A percentile compares a stretch with the other conserved stretches of the same genome.
These are phyloP conservation scores for Coemansia reversa DNA, from an alignment of 192 early-diverging fungal genomes.

Conservation along the genomic window DNA sequence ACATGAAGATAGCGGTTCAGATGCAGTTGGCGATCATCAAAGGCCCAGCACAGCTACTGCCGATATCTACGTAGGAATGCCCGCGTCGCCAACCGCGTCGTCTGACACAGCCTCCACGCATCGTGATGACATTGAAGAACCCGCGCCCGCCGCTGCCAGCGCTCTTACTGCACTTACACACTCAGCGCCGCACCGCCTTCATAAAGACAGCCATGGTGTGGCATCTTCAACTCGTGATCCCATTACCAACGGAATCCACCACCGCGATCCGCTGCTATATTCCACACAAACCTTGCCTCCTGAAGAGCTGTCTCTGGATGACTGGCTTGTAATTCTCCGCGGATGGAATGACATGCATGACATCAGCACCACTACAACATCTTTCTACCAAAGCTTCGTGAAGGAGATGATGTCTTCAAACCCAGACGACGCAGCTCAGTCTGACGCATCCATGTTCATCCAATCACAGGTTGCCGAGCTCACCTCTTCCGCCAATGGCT, in stretches of 20 bases:
- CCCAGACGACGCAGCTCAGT: slow-evolving; percentile 4
- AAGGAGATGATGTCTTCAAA: slow-evolving; percentile 24
- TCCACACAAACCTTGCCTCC: background rate
- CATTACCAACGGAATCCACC: slow-evolving; percentile 6
- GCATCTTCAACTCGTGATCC: too few relatives aligned
- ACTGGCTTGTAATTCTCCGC: slow-evolving; percentile 47
- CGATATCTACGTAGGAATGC: slow-evolving; percentile 4
- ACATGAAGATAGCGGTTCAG: slow-evolving; percentile 18
- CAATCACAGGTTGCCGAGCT: slow-evolving; percentile 32
- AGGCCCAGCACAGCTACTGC: slow-evolving; percentile 10
- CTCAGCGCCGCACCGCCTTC: slow-evolving; percentile 26
- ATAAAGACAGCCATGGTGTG: slow-evolving; percentile 21
- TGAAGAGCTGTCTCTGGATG: slow-evolving; percentile 45
- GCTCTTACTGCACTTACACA: slow-evolving; percentile 22
- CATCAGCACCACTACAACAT: slow-evolving; percentile 17
- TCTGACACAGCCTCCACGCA: slow-evolving; percentile 39
- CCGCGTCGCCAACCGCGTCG: slow-evolving; percentile 25
- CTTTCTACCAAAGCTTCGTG: slow-evolving; percentile 47
- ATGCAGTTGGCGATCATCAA: slow-evolving; percentile 3
- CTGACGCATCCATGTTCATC: slow-evolving; percentile 24
- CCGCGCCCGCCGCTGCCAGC: slow-evolving; percentile 8
- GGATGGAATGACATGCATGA: slow-evolving; percentile 50
- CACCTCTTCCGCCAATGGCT: slow-evolving; percentile 20
- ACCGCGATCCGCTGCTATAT: slow-evolving; percentile 2
- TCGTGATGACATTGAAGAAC: slow-evolving; percentile 17